Conservation (phyloP, 2,329 filamentous ascomycete genomes). For the Boeremia lycopersici region DNA sequence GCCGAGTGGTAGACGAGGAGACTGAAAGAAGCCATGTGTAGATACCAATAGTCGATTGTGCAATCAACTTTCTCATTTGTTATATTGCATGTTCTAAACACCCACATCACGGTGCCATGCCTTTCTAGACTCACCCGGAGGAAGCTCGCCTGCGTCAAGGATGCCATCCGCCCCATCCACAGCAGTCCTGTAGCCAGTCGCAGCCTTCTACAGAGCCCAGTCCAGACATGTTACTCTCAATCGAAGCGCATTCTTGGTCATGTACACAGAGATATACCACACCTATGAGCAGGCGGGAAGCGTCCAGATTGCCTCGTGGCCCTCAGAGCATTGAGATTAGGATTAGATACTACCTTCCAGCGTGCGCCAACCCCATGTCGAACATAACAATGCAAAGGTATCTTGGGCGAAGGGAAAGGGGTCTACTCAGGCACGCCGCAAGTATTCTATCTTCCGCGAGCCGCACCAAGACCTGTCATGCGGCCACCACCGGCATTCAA, state of each 20-base stretch:
- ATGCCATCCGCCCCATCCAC: no score
- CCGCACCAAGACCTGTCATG: constrained; percentile 52
- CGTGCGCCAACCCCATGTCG: neutral
- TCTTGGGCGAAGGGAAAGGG: neutral
- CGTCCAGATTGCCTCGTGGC: neutral
- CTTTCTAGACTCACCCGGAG: neutral
- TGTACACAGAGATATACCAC: no score
- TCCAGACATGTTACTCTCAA: no score
- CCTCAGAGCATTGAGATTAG: neutral
- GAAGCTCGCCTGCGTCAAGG: no score
- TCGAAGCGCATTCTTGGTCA: no score
- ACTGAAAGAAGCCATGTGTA: constrained; percentile 12
- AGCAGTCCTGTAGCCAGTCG: no score
- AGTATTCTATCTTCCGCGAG: constrained; percentile 6
- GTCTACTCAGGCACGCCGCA: neutral
- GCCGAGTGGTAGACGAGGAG: constrained; percentile 23
- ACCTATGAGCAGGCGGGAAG: no score
- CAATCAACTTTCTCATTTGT: constrained; percentile 7
- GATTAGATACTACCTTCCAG: neutral
- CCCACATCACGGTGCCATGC: neutral
- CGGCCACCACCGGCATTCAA: constrained; percentile 65
- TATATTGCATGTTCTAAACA: neutral
- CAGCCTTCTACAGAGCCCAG: no score
- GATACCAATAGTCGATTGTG: constrained; percentile 10
- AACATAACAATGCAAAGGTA: constrained; percentile 13